Conservation (phyloP, 2,329 filamentous ascomycete species). For the Fusarium beomiforme region DNA sequence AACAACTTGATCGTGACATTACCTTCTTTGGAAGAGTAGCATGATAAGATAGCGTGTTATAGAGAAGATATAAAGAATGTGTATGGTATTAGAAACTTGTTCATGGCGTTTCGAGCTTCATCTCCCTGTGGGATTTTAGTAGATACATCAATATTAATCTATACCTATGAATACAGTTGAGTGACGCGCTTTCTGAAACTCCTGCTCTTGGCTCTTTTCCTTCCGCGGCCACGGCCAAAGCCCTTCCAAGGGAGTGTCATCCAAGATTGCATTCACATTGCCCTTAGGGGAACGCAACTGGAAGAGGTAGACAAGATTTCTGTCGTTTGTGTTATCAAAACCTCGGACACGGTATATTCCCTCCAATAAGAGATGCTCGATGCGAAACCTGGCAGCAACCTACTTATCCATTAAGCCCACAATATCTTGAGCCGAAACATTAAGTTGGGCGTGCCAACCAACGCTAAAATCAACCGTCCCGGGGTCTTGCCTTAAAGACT, state of each 20-base stretch:
- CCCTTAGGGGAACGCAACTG: too few species aligned
- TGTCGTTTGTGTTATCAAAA: neutral
- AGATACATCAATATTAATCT: neutral
- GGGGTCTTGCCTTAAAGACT: neutral
- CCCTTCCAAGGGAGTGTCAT: neutral
- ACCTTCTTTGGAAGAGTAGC: slow-evolving; percentile 55
- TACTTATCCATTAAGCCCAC: neutral
- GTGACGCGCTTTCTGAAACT: too few species aligned
- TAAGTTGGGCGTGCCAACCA: neutral
- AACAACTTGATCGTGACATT: slow-evolving; percentile 57
- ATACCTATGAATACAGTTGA: neutral
- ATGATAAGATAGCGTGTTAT: neutral
- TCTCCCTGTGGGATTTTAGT: neutral
- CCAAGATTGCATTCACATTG: neutral
- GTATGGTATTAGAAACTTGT: neutral
- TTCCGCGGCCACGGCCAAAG: neutral
- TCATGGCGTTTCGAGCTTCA: neutral
- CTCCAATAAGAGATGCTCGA: neutral
- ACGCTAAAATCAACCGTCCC: neutral
- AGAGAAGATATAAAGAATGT: neutral
- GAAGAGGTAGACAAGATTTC: neutral
- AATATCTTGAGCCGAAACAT: neutral
- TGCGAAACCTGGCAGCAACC: neutral
- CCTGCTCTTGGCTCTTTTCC: neutral
- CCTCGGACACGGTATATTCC: neutral